These are phyloP conservation scores for Bruguiera gymnorhiza DNA, from an alignment of 345 rosid species.

Conservation along the genomic window DNA sequence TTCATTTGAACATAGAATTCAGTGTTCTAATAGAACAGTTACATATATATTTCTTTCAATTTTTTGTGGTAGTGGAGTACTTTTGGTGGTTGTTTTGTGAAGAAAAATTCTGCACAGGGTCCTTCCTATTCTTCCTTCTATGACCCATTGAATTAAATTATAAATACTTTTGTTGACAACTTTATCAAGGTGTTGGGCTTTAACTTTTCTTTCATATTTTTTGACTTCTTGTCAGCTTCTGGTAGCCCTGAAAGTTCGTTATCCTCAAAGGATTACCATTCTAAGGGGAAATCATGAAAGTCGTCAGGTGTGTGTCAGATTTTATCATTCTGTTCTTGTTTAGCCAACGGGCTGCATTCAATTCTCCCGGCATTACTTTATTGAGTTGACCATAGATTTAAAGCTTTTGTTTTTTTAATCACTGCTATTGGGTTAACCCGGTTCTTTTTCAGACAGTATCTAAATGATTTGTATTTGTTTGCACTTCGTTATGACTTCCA, in stretches of 20 bases:
- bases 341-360: not conserved
- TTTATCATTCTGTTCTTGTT: not conserved
- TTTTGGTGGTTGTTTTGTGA: no score
- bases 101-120: no score
- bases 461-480: no score
- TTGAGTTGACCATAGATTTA: not conserved
- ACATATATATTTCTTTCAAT: no score
- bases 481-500: not conserved
- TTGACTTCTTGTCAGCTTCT: constrained; percentile 47
- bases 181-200: not conserved
- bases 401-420: no score
- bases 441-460: not conserved
- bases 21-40: no score
- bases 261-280: constrained; percentile 87
- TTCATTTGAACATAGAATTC: no score
- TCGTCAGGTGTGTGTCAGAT: constrained; percentile 67
- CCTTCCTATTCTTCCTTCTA: no score
- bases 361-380: not conserved
- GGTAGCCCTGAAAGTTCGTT: constrained; percentile 84
- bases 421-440: not conserved
- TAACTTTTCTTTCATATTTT: not conserved
- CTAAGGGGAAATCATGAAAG: constrained; percentile 98
- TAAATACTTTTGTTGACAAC: not conserved
- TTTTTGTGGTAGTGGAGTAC: no score
- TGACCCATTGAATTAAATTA: no score